Conservation (phyloP, 768 basidiomycete genomes). For the Daedaleopsis sinensis region DNA sequence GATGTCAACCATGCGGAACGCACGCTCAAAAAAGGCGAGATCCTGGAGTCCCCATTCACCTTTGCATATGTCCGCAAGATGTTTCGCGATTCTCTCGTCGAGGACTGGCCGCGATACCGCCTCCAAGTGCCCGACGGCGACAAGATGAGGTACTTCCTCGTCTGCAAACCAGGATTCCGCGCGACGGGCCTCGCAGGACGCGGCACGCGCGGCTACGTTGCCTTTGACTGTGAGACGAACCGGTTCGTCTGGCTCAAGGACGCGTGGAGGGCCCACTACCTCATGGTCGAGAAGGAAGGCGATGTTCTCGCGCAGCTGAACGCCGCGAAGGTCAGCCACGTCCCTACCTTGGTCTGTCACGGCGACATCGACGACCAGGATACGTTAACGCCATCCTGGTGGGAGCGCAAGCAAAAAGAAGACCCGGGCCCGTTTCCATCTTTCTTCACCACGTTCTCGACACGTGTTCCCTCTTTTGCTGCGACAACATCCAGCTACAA, state of each 20-base stretch:
- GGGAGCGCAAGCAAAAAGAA: neutral
- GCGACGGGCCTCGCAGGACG: slow-evolving; percentile 7
- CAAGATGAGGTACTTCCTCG: slow-evolving; percentile 2
- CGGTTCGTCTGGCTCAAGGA: slow-evolving; percentile 19
- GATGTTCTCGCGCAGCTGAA: neutral
- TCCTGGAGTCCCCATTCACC: neutral
- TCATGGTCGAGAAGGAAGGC: neutral
- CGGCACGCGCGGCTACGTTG: slow-evolving; percentile 15
- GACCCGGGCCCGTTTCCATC: too few species aligned
- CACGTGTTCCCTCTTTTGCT: neutral
- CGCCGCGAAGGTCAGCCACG: neutral
- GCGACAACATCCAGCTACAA: neutral
- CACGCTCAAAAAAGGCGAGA: neutral
- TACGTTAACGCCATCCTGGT: neutral
- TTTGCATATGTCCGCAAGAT: slow-evolving; percentile 9
- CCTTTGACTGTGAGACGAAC: slow-evolving; percentile 5
- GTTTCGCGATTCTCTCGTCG: neutral
- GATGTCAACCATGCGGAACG: neutral
- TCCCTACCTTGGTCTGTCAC: slow-evolving; percentile 12
- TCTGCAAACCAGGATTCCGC: slow-evolving; percentile 4
- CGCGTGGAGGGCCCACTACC: slow-evolving; percentile 10
- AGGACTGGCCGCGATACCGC: slow-evolving; percentile 5
- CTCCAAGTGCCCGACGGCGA: slow-evolving; percentile 2
- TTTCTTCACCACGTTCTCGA: neutral
- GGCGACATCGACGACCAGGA: slow-evolving; percentile 6